A percentile compares a stretch with the other conserved stretches of the same genome.
phyloP scores from a whole-genome alignment of 2,329 filamentous ascomycete genomes.

The Sporothrix sp. region DNA sequence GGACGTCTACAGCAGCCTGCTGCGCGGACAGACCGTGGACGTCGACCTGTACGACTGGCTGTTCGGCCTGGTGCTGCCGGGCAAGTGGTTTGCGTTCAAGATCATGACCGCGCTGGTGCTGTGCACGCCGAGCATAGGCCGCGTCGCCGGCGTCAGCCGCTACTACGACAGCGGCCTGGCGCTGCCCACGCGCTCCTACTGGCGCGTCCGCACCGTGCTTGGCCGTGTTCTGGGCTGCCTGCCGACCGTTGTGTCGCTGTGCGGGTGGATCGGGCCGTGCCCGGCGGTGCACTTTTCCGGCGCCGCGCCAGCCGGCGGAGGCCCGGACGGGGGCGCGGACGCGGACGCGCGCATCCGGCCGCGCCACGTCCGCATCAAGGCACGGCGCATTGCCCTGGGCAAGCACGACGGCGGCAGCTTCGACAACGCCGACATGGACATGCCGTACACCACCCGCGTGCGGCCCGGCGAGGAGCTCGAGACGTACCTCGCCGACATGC shows the following conservation, averaged over 20 bases:
- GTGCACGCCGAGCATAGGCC: not conserved
- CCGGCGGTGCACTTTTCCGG: not conserved
- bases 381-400: not conserved
- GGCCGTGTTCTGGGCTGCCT: not conserved
- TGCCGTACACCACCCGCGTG: not conserved
- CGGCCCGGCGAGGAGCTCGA: not conserved
- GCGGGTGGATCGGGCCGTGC: not conserved
- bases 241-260: not conserved
- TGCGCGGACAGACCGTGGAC: not conserved
- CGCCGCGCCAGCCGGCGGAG: too few species aligned
- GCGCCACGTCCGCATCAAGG: not conserved
- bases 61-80: not conserved
- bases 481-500: not conserved
- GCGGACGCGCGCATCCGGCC: not conserved
- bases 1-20: not conserved
- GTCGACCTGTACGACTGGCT: not conserved
- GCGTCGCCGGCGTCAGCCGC: not conserved
- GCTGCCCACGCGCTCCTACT: not conserved
- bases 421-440: too few species aligned
- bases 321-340: not conserved
- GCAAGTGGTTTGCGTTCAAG: not conserved
- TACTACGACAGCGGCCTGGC: not conserved
- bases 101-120: not conserved
- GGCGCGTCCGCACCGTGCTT: not conserved
- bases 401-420: too few species aligned